A percentile compares a stretch with the other conserved stretches of the same genome.
Evolutionary conservation across 2,329 filamentous ascomycete genomes (phyloP).

Genomic region (Cytospora chrysosperma): DNA sequence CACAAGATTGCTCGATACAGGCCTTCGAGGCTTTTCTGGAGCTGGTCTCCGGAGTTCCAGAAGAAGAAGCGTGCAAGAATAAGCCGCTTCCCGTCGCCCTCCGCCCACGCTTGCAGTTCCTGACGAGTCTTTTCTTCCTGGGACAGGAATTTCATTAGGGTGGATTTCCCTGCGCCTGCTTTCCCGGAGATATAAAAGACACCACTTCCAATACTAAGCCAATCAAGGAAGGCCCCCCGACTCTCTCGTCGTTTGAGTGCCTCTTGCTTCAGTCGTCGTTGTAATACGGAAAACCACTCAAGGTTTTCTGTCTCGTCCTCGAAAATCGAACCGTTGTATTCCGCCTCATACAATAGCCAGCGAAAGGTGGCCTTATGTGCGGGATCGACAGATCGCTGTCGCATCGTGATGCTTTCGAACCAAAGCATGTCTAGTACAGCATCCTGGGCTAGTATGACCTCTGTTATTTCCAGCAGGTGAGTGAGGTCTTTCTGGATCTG

Average conservation of each 20-base stretch:
- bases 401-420: background rate
- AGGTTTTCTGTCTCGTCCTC: background rate
- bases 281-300: background rate
- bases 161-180: slow-evolving; percentile 12
- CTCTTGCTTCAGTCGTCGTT: background rate
- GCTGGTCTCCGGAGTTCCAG: slow-evolving; percentile 16
- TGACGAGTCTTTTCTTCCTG: background rate
- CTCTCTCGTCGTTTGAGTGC: background rate
- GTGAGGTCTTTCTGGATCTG: background rate
- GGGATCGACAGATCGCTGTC: background rate
- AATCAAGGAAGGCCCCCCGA: background rate
- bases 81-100: background rate
- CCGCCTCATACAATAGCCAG: background rate
- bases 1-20: slow-evolving; percentile 24
- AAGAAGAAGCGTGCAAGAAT: slow-evolving; percentile 19
- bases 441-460: background rate
- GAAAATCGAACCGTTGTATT: background rate
- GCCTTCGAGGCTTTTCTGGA: slow-evolving; percentile 25
- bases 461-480: background rate
- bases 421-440: background rate
- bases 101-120: slow-evolving; percentile 1
- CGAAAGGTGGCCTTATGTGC: background rate
- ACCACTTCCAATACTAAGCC: background rate
- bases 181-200: slow-evolving; percentile 11
- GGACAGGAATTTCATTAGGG: slow-evolving; percentile 8